These are phyloP conservation scores for Penicillium lividum DNA, from an alignment of 495 filamentous ascomycete species.

Conservation along the genomic window DNA sequence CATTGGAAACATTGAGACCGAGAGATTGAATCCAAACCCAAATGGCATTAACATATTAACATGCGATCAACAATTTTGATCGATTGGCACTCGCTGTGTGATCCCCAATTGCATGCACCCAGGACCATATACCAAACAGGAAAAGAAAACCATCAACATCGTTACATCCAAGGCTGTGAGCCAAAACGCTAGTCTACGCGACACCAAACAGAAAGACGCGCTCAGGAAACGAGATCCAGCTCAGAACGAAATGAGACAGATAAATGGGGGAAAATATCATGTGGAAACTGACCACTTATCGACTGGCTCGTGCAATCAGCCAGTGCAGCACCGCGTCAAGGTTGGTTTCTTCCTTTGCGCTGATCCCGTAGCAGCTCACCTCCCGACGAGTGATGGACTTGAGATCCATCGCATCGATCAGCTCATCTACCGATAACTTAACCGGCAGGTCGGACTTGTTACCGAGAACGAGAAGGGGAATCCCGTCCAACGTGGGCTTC, in stretches of 20 bases:
- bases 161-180: slow-evolving; percentile 25
- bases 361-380: slow-evolving; percentile 98
- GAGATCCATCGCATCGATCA: slow-evolving; percentile 91
- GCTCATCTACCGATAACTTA: slow-evolving; percentile 86
- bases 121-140: slow-evolving; percentile 2
- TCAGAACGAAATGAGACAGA: background rate
- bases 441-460: slow-evolving; percentile 94
- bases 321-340: slow-evolving; percentile 95
- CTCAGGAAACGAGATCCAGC: slow-evolving; percentile 4
- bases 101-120: slow-evolving; percentile 16
- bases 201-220: slow-evolving; percentile 14
- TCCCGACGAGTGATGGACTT: slow-evolving; percentile 88
- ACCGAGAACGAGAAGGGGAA: slow-evolving; percentile 92
- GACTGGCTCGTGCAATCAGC: slow-evolving; percentile 84
- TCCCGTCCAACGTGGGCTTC: slow-evolving; percentile 82
- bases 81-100: background rate
- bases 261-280: slow-evolving; percentile 4
- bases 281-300: slow-evolving; percentile 18
- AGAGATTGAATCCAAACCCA: too few species aligned
- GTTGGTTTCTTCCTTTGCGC: slow-evolving; percentile 97
- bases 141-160: slow-evolving; percentile 21
- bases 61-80: slow-evolving; percentile 5
- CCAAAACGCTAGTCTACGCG: slow-evolving; percentile 27
- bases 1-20: too few species aligned
- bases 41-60: slow-evolving; percentile 2